These are phyloP conservation scores for Aspergillus brunneoviolaceus DNA, from an alignment of 2,329 filamentous ascomycete genomes.

Conservation along the genomic window DNA sequence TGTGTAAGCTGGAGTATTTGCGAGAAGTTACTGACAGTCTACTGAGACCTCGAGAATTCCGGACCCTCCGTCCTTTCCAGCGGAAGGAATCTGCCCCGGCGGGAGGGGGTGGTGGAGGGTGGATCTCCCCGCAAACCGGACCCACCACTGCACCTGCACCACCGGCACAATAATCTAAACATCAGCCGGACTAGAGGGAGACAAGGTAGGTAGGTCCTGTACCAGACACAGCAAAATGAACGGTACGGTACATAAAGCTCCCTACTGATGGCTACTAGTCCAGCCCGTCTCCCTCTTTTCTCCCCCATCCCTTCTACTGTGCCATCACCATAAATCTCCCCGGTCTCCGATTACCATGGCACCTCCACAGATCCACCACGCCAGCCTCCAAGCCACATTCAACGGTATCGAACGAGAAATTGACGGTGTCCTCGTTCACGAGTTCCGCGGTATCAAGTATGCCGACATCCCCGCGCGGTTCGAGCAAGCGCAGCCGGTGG, in stretches of 20 bases:
- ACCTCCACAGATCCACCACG: slow-evolving; percentile 23
- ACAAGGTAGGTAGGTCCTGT: no score
- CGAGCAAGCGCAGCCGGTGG: slow-evolving; percentile 27
- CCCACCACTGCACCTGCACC: background rate
- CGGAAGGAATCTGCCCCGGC: background rate
- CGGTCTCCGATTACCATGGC: slow-evolving; percentile 20
- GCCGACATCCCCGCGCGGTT: slow-evolving; percentile 31
- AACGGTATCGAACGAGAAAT: slow-evolving; percentile 21
- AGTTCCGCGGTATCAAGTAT: slow-evolving; percentile 35
- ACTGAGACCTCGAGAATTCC: no score
- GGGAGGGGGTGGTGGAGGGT: background rate
- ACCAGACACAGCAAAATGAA: no score
- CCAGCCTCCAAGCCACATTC: slow-evolving; percentile 28
- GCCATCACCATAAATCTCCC: background rate
- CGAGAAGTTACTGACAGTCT: no score
- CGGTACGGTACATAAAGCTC: no score
- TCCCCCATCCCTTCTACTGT: no score
- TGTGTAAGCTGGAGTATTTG: no score
- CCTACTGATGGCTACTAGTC: no score
- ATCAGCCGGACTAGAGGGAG: no score
- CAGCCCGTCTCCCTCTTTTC: no score
- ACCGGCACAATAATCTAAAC: no score
- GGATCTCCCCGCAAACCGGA: slow-evolving; percentile 21
- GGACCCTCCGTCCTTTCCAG: no score
- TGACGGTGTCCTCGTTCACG: slow-evolving; percentile 21